Percentiles rank a stretch among this genome's conserved stretches.
Conservation (phyloP, 441 rosid genomes). For the Arabidopsis hybrid region DNA sequence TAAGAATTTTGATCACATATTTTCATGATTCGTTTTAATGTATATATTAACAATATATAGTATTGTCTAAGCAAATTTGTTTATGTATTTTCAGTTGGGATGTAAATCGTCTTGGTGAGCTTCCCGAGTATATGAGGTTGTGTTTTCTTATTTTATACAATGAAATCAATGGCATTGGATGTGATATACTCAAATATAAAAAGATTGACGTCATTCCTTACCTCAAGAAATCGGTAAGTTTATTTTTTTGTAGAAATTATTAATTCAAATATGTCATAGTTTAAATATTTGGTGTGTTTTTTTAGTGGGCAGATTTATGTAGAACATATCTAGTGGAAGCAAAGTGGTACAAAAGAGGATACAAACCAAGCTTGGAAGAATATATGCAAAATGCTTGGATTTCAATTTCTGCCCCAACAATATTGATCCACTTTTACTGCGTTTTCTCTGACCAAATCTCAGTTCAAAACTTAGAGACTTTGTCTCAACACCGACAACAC, state of each 20-base stretch:
- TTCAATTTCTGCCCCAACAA: constrained; percentile 40
- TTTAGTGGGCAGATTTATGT: constrained; percentile 51
- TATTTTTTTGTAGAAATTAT: too few relatives aligned
- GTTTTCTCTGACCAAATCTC: constrained; percentile 10
- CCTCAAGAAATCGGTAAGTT: constrained; percentile 19
- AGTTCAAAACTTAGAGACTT: constrained; percentile 13
- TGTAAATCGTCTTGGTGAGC: constrained; percentile 35
- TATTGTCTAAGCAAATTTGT: not conserved
- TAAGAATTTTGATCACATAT: not conserved
- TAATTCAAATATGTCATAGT: not conserved
- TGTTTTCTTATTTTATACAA: constrained; percentile 39
- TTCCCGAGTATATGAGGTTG: constrained; percentile 47
- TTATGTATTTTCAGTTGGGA: constrained; percentile 38
- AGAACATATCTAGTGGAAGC: constrained; percentile 48
- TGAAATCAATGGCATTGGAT: constrained; percentile 34
- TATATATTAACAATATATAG: not conserved
- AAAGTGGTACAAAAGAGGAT: constrained; percentile 46
- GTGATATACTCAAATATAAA: constrained; percentile 15
- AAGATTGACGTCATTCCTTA: constrained; percentile 31
- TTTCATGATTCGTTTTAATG: not conserved
- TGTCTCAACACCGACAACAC: constrained; percentile 29
- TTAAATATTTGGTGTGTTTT: constrained; percentile 5
- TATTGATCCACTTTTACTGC: constrained; percentile 42
- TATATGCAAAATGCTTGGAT: constrained; percentile 51
- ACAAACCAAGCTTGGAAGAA: constrained; percentile 43